phyloP scores from a whole-genome alignment of 2,329 filamentous ascomycete species.

The Taxawa tesnikishii region DNA sequence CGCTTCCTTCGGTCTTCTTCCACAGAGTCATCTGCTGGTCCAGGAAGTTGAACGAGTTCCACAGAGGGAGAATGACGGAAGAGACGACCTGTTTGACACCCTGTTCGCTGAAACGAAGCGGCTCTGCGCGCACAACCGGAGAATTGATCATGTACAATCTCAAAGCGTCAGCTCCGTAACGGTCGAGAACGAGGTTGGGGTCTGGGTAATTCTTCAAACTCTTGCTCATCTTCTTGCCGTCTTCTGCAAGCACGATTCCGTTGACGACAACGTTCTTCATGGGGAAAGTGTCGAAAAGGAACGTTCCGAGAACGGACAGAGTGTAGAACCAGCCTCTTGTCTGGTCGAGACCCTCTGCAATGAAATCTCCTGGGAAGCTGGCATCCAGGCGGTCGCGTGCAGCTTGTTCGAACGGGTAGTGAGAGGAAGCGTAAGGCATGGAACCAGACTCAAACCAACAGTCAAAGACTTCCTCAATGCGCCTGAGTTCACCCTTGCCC shows the following conservation, averaged over 20 bases:
- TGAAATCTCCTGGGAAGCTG: slow-evolving; percentile 84
- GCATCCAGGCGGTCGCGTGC: slow-evolving; percentile 53
- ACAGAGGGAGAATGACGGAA: slow-evolving; percentile 78
- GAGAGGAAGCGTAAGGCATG: slow-evolving; percentile 85
- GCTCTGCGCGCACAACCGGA: slow-evolving; percentile 83
- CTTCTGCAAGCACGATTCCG: slow-evolving; percentile 83
- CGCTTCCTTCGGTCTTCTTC: slow-evolving; percentile 70
- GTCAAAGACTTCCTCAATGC: slow-evolving; percentile 84
- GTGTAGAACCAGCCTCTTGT: slow-evolving; percentile 98
- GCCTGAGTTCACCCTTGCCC: slow-evolving; percentile 70
- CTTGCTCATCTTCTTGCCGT: slow-evolving; percentile 99
- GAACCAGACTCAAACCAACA: slow-evolving; percentile 96
- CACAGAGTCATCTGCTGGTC: slow-evolving; percentile 74
- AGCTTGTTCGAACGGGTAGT: slow-evolving; percentile 85
- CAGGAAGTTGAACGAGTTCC: slow-evolving; percentile 98
- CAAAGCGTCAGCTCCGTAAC: slow-evolving; percentile 84
- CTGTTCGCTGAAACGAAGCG: slow-evolving; percentile 77
- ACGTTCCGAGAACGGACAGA: slow-evolving; percentile 73
- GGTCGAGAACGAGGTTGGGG: slow-evolving; percentile 67
- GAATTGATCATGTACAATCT: slow-evolving; percentile 96
- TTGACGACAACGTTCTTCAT: slow-evolving; percentile 97
- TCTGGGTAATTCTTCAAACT: slow-evolving; percentile 93
- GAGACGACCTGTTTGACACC: slow-evolving; percentile 93
- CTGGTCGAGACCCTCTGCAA: slow-evolving; percentile 85
- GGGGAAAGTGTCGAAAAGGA: slow-evolving; percentile 71